Evolutionary conservation across 192 early-diverging fungal genomes (phyloP), one percentile per base, ranked within the genome.

Genomic region (Backusella macrospora): DNA sequence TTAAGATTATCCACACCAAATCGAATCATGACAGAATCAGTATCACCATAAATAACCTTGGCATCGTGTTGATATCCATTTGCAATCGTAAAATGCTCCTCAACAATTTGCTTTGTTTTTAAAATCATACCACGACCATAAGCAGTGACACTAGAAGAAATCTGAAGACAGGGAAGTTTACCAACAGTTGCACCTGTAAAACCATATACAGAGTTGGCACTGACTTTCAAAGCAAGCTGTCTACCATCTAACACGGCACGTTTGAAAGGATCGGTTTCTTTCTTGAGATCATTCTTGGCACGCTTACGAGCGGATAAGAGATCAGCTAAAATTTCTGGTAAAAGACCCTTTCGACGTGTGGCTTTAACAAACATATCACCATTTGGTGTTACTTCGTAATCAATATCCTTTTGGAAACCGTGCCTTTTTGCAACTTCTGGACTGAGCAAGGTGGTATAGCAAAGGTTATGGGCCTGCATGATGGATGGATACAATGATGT

Each of bases 381-480:
- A 47, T 94, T 94, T 4, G 96, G 98, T 10, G 98, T 98, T 2
- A 90, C 81, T 23, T 92, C 89, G 77, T 95, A 98, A 76, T 99
- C 96, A 4, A 89, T 80, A 76, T 92, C 93, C 75, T 86, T 86
- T 29, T 90, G 87, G 4, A 96, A 81, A 46, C 86, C 81, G 34
- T 87, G 75, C 59, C 87, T 87, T 73, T 90, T 85, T 37, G 95
- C 87, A 10, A 79, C 83, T 7, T 83, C 67, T 15, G 81, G 77
- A 47, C 80, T 88, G 44, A 95, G 73, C 48, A 95, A 85, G 0
- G 98, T 97, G 0, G 95, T 95, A 80, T 99, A 99, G 81, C 98
- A 99, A 29, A 99, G 86, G 75, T 99, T 99, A 83, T 97, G 98
- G 29, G 95, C 96, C 91, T 98, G 98, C 95, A 99, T 99, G 73